A percentile compares a stretch with the other conserved stretches of the same genome.
phyloP scores from a whole-genome alignment of 148 eudicot genomes.

The Rhododendron molle region DNA sequence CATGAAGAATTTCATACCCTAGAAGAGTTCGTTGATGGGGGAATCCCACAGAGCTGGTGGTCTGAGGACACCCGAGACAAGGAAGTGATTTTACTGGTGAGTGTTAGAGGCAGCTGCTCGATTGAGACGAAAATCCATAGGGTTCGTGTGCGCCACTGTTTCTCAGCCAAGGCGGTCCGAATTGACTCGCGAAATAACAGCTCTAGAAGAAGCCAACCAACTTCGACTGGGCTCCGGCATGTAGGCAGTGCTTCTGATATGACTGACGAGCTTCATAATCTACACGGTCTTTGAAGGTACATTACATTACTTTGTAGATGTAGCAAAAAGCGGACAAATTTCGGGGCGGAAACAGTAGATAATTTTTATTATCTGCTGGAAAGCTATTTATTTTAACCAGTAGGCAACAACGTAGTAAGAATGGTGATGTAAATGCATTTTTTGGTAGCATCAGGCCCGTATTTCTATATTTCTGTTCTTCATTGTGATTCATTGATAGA shows the following conservation, averaged over 20 bases:
- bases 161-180: conserved; percentile 43
- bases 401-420: not conserved
- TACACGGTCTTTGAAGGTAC: conserved; percentile 12
- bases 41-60: conserved; percentile 77
- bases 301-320: not conserved
- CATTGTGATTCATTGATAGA: not conserved
- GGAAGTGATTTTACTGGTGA: conserved; percentile 52
- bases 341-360: not conserved
- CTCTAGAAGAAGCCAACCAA: conserved; percentile 38
- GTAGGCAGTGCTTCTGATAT: conserved; percentile 26
- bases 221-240: conserved; percentile 31
- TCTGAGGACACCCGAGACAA: conserved; percentile 76
- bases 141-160: conserved; percentile 54
- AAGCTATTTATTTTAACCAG: not conserved
- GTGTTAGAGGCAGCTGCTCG: conserved; percentile 41
- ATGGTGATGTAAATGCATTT: conserved; percentile 10
- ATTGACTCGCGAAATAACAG: conserved; percentile 40
- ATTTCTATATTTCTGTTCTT: not conserved
- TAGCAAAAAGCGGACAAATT: not conserved
- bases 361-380: not conserved
- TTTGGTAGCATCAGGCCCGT: conserved; percentile 8
- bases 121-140: conserved; percentile 41
- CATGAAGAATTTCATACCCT: conserved; percentile 58
- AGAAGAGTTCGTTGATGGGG: conserved; percentile 67
- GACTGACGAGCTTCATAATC: conserved; percentile 22